Evolutionary conservation across 116 monocot genomes (phyloP).

Genomic region (Phalaenopsis hybrid): DNA sequence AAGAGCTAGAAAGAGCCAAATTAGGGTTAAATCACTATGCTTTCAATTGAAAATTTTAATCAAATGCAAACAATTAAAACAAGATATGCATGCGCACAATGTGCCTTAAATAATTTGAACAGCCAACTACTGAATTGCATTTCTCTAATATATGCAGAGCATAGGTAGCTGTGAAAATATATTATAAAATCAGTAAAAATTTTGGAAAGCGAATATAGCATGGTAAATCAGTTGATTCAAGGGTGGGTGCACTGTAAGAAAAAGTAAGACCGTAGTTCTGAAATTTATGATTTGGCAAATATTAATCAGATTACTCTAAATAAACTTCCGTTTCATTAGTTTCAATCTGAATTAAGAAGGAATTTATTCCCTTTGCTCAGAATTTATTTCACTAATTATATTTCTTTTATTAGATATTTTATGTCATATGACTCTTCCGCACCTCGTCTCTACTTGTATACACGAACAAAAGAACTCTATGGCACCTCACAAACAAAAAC

Average conservation of each 20-base stretch:
- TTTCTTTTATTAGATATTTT: too few species aligned
- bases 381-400: too few species aligned
- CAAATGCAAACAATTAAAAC: neutral
- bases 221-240: neutral
- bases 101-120: neutral
- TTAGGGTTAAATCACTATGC: neutral
- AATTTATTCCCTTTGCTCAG: too few species aligned
- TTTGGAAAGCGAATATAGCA: neutral
- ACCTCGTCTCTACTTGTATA: too few species aligned
- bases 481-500: too few species aligned
- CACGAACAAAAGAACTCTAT: too few species aligned
- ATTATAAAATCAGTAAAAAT: neutral
- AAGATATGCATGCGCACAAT: neutral
- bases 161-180: neutral
- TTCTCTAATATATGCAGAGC: neutral
- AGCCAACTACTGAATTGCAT: slow-evolving; percentile 2
- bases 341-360: too few species aligned
- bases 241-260: neutral
- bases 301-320: neutral
- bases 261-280: neutral
- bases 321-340: neutral
- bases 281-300: neutral
- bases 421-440: too few species aligned
- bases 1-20: slow-evolving; percentile 59
- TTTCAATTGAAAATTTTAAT: neutral